Evolutionary conservation across 1,139 yeast genomes (phyloP).

Genomic region (Yarrowia galli): DNA sequence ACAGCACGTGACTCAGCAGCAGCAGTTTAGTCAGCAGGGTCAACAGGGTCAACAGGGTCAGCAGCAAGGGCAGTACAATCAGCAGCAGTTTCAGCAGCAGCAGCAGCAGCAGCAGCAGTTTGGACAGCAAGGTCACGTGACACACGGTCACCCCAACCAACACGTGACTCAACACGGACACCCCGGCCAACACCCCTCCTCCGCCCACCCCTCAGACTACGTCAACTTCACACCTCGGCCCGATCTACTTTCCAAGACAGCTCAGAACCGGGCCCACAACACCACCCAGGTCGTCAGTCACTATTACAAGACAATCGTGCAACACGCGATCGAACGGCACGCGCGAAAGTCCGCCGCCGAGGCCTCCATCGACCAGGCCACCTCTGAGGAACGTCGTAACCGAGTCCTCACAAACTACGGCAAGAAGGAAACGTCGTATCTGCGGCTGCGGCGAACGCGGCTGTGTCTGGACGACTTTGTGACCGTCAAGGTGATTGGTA

Average conservation of each 20-base stretch:
- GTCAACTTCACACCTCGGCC: constrained; percentile 89
- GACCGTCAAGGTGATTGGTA: constrained; percentile 77
- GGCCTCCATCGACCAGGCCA: constrained; percentile 63
- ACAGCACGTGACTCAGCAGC: constrained; percentile 7
- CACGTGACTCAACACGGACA: no score
- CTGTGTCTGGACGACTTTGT: constrained; percentile 68
- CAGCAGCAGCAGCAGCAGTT: constrained; percentile 27
- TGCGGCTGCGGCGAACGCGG: constrained; percentile 69
- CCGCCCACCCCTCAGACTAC: constrained; percentile 51
- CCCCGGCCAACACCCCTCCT: constrained; percentile 5
- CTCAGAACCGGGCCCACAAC: constrained; percentile 70
- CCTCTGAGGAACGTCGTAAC: constrained; percentile 71
- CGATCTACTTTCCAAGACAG: constrained; percentile 62
- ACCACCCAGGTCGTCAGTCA: constrained; percentile 70
- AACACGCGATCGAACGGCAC: constrained; percentile 74
- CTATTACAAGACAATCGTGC: constrained; percentile 71
- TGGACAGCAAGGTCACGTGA: constrained; percentile 32
- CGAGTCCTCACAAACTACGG: constrained; percentile 71
- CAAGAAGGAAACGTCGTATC: constrained; percentile 69
- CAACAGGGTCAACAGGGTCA: constrained; percentile 42
- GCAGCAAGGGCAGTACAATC: not conserved
- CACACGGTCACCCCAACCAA: no score
- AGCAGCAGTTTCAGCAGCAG: constrained; percentile 34
- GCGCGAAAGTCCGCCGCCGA: constrained; percentile 71
- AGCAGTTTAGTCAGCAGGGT: constrained; percentile 38